Base-by-base conservation (phyloP, 257 asterid genomes). In the Eucommia ulmoides region DNA sequence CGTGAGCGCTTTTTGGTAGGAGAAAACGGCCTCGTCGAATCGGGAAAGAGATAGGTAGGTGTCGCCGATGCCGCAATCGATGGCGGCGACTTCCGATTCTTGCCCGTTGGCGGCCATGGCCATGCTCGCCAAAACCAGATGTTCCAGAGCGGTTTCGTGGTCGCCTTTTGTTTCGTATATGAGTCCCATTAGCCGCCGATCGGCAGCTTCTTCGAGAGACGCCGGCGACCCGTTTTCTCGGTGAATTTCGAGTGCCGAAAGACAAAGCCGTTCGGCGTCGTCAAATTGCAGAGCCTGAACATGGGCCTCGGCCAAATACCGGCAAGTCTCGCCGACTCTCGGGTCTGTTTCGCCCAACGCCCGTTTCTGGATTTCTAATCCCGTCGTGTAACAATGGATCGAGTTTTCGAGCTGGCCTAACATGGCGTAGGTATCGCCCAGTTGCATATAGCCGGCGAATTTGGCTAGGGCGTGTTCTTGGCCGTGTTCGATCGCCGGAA, bases 71-170 rank as follows among this genome's bases (percentile, higher is more conserved):
- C 93, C 84, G 65, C 80, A 74, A 68, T 84, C 95, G 10, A 84
- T 78, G 7, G 84, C 60, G 14, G 95, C 89, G 53, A 84, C 97
- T 24, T 88, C 97, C 0, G 89, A 55, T 64, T 88, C 95, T 52
- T 79, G 95, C 56, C 93, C 97, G 24, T 72, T 80, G 20, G 93
- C 88, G 65, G 66, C 93, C 95, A 88, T 82, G 12, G 96, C 76
- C 94, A 84, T 82, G 80, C 96, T 85, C 55, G 97, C 94, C 60
- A 89, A 53, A 35, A 89, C 97, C 23, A 89, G 84, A 71, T 89
- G 96, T 72, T 89, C 97, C 8, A 89, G 93, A 12, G 97, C 93
- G 52, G 74, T 66, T 56, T 88, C 97, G 24, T 84, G 96, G 24
- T 88, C 83, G 3, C 95, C 94, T 63, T 82, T 84, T 0, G 93